Base-by-base conservation (phyloP, 345 rosid species). In the Gossypium ekmanianum region DNA sequence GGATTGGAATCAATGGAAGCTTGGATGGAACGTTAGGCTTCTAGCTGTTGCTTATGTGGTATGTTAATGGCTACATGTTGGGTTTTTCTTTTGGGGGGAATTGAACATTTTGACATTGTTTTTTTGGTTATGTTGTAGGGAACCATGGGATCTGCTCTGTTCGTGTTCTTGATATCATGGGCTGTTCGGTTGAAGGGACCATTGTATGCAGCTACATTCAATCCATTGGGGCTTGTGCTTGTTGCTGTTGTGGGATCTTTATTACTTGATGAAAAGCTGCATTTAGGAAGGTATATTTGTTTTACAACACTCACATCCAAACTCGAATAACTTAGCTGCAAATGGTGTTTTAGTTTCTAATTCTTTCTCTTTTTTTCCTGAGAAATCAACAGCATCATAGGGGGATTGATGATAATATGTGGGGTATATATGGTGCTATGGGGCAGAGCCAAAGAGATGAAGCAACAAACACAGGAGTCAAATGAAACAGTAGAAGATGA, bases 21-120 rank as follows among this genome's bases (percentile, higher is more conserved):
- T 91, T 41, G 87, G 90, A 0, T 91, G 85, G 88, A 78, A 89
- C 56, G 76, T 86, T 72, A 75, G 85, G 73, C 86, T 89, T 50
- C 71, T 84, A 56, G 75, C 87, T 2, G 85, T 75, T 1, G 75
- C 83, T 22, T 90, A 75, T 55, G 5, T 77, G 77, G 92, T 86
- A 81, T 1, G 71, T 64, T 9, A 29, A 29, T 29, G 34, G 34
- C 34, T 29, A 29, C 34, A 29, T 29, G 34, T 29, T 29, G 5
- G 34, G 4, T 29, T 29, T 29, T 29, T 29, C 34, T 29, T 29
- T 29, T 0, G 4, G 34, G 34, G 34, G 34, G 5, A 0, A 29
- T 29, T 29, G 34, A 29, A 29, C 34, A 3, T 29, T 4, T 29
- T 29, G 34, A 29, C 34, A 29, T 29, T 29, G 1, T 29, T 29